phyloP scores from a whole-genome alignment of 1,284 basidiomycete genomes.

The Ganoderma leucocontextum region DNA sequence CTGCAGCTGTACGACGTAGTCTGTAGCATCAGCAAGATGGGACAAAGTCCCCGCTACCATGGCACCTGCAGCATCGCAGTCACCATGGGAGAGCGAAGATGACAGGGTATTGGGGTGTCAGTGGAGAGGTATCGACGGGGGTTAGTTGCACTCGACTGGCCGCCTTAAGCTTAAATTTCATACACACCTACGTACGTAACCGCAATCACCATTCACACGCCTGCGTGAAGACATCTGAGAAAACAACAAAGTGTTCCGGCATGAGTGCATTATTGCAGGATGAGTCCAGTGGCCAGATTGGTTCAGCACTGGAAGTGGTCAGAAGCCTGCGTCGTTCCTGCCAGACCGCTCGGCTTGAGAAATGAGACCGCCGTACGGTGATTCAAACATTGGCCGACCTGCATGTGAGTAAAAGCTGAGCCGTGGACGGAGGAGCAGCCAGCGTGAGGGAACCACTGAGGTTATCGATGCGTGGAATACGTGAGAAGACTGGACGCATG shows the following conservation, averaged over 20 bases:
- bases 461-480: too few relatives aligned
- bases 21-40: neutral
- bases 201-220: neutral
- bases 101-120: neutral
- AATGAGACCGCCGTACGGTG: neutral
- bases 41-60: neutral
- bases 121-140: neutral
- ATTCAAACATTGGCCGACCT: neutral
- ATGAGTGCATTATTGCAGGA: neutral
- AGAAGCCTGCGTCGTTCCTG: neutral
- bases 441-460: too few relatives aligned
- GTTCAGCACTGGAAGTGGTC: neutral
- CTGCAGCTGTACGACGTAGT: neutral
- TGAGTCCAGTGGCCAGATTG: neutral
- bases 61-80: neutral
- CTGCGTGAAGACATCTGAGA: neutral
- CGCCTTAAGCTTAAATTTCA: neutral
- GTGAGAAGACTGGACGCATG: neutral
- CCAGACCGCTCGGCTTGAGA: neutral
- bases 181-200: neutral
- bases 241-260: neutral
- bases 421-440: neutral
- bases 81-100: neutral
- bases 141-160: neutral
- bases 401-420: neutral